A percentile compares a stretch with the other conserved stretches of the same genome.
These are phyloP conservation scores for Yamadazyma buinensis DNA, from an alignment of 1,139 yeast species.

Conservation along the genomic window DNA sequence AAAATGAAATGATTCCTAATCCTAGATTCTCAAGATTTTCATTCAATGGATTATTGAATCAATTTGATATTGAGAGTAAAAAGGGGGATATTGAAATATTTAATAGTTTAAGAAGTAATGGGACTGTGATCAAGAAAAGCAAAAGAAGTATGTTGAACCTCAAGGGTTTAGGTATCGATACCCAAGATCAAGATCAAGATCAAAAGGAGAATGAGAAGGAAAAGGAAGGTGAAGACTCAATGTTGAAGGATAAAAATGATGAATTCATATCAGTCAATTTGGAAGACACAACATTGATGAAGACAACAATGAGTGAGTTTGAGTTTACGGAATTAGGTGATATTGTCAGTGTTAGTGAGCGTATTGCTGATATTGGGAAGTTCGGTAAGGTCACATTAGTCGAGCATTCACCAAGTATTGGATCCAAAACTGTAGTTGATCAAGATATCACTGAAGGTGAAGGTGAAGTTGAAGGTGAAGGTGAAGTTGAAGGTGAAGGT, in stretches of 20 bases:
- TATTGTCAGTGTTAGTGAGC: conserved; percentile 24
- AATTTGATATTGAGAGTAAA: conserved; percentile 17
- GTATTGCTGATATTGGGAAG: conserved; percentile 31
- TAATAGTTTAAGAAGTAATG: conserved; percentile 22
- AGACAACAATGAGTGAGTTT: conserved; percentile 7
- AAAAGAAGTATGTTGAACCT: conserved; percentile 23
- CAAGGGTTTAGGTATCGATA: conserved; percentile 31
- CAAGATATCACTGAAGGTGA: not conserved
- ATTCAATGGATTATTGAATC: conserved; percentile 34
- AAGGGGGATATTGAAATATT: conserved; percentile 26
- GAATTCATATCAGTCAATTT: conserved; percentile 23
- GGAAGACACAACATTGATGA: conserved; percentile 13
- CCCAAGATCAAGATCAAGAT: conserved; percentile 7
- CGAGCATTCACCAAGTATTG: conserved; percentile 2
- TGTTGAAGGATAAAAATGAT: conserved; percentile 1
- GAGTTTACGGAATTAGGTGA: conserved; percentile 17
- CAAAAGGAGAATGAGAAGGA: not conserved
- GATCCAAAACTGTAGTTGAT: not conserved
- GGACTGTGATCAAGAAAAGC: conserved; percentile 26
- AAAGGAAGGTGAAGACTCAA: conserved; percentile 2
- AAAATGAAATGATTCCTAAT: conserved; percentile 32
- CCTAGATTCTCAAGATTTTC: conserved; percentile 45
- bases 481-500: too few relatives aligned
- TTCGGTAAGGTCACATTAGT: conserved; percentile 10
- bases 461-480: too few relatives aligned